Evolutionary conservation across 2,329 filamentous ascomycete genomes (phyloP), one percentile per base, ranked within the genome.

Genomic region (Fusarium sp.): DNA sequence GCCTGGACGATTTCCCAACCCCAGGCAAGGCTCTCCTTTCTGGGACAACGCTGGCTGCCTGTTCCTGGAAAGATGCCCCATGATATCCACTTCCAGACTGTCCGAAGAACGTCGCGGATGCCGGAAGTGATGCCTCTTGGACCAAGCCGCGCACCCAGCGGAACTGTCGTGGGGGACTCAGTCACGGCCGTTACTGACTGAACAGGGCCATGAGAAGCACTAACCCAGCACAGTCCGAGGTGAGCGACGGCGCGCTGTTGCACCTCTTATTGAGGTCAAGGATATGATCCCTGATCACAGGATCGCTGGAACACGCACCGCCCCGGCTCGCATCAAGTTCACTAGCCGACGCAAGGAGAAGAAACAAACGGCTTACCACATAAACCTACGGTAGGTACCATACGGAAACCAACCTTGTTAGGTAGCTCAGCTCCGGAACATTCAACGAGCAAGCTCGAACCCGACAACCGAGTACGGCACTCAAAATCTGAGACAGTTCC

Each of bases 291-390:
- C 62, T 51, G 63, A 64, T 70, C 66, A 69, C 60, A 67, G 60
- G 64, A 68, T 53, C 44, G 50, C 51, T 50, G 60, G 61, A 56
- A 57, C 58, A 64, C 56, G 66, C 62, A 58, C 59, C 29, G 25
- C 59, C 57, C 44, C 31, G 51, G 42, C 44, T 33, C 34, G 40
- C 33, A 60, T 53, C 29, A 61, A 61, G 53, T 34, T 68, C 51
- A 55, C 53, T 70, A 58, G 29, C 53, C 60, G 60, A 70, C 70
- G 61, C 66, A 67, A 64, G 68, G 61, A 70, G 64, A 64, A 60
- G 64, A 65, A 60, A 61, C 56, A 60, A 60, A 61, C 49, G 36
- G 46, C 33, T 23, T 40, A 40, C 58, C 58, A 54, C 46, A 61
- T 61, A 29, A 31, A 58, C 53, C 50, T 23, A 34, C 23, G 14